A percentile compares a stretch with the other conserved stretches of the same genome.
Conservation (phyloP, 306 rosid genomes). For the Gillenia trifoliata region DNA sequence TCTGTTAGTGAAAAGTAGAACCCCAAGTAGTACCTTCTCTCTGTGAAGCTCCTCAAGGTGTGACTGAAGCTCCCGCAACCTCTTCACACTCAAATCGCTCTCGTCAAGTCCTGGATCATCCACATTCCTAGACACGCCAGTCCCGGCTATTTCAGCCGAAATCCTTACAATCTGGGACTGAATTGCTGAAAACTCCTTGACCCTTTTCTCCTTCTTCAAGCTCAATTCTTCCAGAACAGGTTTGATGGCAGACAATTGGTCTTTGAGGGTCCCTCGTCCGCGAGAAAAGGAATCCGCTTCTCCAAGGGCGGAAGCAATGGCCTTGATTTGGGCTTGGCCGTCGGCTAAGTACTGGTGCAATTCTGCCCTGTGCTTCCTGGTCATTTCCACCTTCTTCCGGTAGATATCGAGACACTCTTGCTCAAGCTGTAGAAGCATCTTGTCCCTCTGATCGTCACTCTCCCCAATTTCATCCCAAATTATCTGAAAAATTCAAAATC, state of each 20-base stretch:
- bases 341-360: constrained; percentile 56
- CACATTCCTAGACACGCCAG: constrained; percentile 29
- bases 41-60: constrained; percentile 77
- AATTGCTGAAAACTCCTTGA: constrained; percentile 53
- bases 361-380: constrained; percentile 69
- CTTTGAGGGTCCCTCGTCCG: constrained; percentile 66
- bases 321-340: constrained; percentile 50
- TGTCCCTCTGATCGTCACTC: constrained; percentile 64
- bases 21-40: constrained; percentile 53
- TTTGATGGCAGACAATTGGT: constrained; percentile 52
- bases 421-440: constrained; percentile 84
- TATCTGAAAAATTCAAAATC: constrained; percentile 22
- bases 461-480: constrained; percentile 99
- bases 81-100: constrained; percentile 50
- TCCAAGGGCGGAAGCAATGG: constrained; percentile 57
- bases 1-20: background rate
- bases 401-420: constrained; percentile 88
- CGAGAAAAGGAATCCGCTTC: constrained; percentile 43
- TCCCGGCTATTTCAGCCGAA: constrained; percentile 67
- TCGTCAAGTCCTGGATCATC: constrained; percentile 37
- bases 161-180: constrained; percentile 57
- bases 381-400: constrained; percentile 65
- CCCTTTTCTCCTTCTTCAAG: constrained; percentile 58
- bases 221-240: constrained; percentile 69
- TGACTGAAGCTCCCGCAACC: constrained; percentile 63